A percentile compares a stretch with the other conserved stretches of the same genome.
phyloP scores from a whole-genome alignment of 2,329 filamentous ascomycete species.

The Ilyonectria destructans region DNA sequence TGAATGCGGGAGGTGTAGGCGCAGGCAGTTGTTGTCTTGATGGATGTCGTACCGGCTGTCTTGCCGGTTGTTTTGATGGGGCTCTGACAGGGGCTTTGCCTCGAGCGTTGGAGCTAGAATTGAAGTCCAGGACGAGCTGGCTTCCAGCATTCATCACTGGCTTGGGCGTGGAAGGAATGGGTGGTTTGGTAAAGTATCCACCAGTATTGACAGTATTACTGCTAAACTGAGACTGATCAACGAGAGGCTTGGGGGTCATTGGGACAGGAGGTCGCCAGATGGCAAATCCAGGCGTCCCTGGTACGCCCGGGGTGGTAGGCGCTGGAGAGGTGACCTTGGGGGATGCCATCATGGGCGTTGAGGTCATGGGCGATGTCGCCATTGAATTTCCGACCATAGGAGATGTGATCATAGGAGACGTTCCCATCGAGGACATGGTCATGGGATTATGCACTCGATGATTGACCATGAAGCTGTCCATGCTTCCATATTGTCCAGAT shows the following conservation, averaged over 20 bases:
- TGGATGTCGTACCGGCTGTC: constrained; percentile 45
- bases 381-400: constrained; percentile 43
- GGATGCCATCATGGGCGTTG: constrained; percentile 44
- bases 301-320: constrained; percentile 40
- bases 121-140: constrained; percentile 58
- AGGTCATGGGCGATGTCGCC: constrained; percentile 42
- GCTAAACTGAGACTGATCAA: constrained; percentile 43
- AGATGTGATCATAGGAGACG: constrained; percentile 41
- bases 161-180: constrained; percentile 59
- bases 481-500: constrained; percentile 52
- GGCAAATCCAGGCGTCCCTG: constrained; percentile 57
- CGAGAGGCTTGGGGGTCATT: constrained; percentile 45
- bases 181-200: constrained; percentile 56
- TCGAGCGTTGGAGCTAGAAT: constrained; percentile 52
- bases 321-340: constrained; percentile 40
- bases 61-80: constrained; percentile 48
- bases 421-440: constrained; percentile 37
- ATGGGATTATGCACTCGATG: constrained; percentile 50
- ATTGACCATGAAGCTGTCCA: constrained; percentile 54
- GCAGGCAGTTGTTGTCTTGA: constrained; percentile 42
- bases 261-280: constrained; percentile 57
- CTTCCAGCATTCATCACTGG: constrained; percentile 54
- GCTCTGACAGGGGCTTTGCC: constrained; percentile 56
- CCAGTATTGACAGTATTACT: constrained; percentile 41
- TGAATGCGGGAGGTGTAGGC: constrained; percentile 42